phyloP scores from a whole-genome alignment of 257 asterid species.

The Plantago ovata region DNA sequence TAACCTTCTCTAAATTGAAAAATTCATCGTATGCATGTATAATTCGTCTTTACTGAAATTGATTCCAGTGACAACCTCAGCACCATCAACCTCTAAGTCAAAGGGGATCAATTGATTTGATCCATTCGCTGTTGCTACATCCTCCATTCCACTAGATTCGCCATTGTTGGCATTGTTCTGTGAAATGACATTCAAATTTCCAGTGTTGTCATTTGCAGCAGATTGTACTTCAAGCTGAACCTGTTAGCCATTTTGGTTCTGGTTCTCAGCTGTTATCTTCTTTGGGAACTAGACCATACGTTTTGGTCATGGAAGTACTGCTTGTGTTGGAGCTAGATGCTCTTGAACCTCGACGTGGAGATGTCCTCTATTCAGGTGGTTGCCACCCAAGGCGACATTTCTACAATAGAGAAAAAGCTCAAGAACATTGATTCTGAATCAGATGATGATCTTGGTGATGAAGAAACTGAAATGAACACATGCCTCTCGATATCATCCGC shows the following conservation, averaged over 20 bases:
- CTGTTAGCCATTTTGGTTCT: background rate
- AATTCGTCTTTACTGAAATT: too few species aligned
- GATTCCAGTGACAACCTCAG: too few species aligned
- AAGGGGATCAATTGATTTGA: too few species aligned
- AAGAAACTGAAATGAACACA: too few species aligned
- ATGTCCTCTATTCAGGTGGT: constrained; percentile 8
- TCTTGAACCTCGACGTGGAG: constrained; percentile 4
- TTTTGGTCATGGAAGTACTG: constrained; percentile 4
- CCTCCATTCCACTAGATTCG: background rate
- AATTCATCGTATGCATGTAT: too few species aligned
- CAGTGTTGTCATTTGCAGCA: constrained; percentile 6
- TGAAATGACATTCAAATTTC: too few species aligned
- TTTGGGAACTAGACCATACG: constrained; percentile 21
- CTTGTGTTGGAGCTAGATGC: background rate
- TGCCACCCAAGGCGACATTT: constrained; percentile 30
- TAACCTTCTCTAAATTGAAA: too few species aligned
- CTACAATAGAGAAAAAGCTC: constrained; percentile 7
- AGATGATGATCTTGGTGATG: too few species aligned
- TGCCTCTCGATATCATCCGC: too few species aligned
- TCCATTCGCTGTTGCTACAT: background rate
- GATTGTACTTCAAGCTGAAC: background rate
- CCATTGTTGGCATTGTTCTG: constrained; percentile 1
- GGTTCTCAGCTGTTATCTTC: constrained; percentile 9
- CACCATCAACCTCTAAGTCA: too few species aligned
- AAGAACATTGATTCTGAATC: too few species aligned